Evolutionary conservation across 768 basidiomycete species (phyloP), one percentile per base, ranked within the genome.

Genomic region (Tubosaeta brunneosetosa): DNA sequence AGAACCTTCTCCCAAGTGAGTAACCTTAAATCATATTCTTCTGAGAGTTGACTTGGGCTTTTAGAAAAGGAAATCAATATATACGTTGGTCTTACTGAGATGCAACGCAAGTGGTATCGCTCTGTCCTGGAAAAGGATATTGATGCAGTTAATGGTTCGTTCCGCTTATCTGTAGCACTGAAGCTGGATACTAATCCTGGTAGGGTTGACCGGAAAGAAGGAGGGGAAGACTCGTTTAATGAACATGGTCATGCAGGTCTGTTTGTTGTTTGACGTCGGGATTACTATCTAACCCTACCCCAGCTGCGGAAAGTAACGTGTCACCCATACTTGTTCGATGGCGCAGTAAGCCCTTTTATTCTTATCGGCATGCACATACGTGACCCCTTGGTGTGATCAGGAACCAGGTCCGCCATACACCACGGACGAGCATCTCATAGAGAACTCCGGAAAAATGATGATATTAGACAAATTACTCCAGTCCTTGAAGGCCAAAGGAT

Each of bases 171-270:
- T 9, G 11, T 1, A 29, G 34, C 4, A 9, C 17, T 40, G 25
- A 43, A 27, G 19, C 31, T 45, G 54, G 34, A 50, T 54, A 2
- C 3, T 36, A 3, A 19, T 4, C 12, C n/a, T 1, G 10, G 22
- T 55, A 91, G 90, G 91, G 37, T 74, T 94, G 31, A 91, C 91
- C 2, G 93, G 94, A 8, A 97, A 97, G 80, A 98, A 98, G 67
- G 97, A 99, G 68, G 95, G 95, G 50, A 99, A 98, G 74, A 97
- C 94, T 4, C 77, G 95, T 32, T 70, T 98, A 47, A 92, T 97
- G 86, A 99, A 98, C 67, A 94, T 99, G 79, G 97, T 98, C 55
- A 98, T 98, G 97, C 97, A 99, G 78, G 81, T 91, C 17, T n/a
- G 74, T 42, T 9, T 38, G 29, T 12, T 10, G 41, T 27, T 3